A percentile compares a stretch with the other conserved stretches of the same genome.
Conservation (phyloP, 768 basidiomycete genomes). For the Postia placenta region DNA sequence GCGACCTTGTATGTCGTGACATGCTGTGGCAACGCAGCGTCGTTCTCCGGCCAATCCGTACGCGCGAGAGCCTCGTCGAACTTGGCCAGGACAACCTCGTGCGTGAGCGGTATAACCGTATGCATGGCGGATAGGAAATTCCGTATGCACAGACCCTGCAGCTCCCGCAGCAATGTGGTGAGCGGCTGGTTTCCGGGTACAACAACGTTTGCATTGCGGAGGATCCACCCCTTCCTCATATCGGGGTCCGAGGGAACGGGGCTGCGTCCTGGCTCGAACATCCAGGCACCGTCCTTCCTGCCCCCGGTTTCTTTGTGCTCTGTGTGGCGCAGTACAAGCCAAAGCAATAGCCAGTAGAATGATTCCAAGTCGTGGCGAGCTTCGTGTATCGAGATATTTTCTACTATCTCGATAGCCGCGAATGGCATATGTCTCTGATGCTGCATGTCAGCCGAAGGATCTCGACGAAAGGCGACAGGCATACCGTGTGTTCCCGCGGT, state of each 20-base stretch:
- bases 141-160: background rate
- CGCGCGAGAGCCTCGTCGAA: constrained; percentile 4
- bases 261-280: background rate
- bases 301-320: background rate
- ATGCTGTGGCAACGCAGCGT: background rate
- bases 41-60: constrained; percentile 3
- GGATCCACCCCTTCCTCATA: background rate
- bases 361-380: constrained; percentile 7
- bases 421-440: constrained; percentile 3
- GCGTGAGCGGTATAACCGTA: too few species aligned
- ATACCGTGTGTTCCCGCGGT: too few species aligned
- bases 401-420: constrained; percentile 4
- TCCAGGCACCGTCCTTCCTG: background rate
- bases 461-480: too few species aligned
- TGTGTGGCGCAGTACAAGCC: constrained; percentile 7
- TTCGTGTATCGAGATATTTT: background rate
- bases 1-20: too few species aligned
- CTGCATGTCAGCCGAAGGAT: background rate
- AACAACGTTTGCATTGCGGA: background rate
- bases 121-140: background rate
- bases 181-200: background rate
- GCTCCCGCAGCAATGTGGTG: background rate
- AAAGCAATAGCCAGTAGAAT: constrained; percentile 10
- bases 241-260: background rate
- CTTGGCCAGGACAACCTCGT: too few species aligned